Base-by-base conservation (phyloP, 2,329 filamentous ascomycete genomes). In the Ilyonectria robusta region DNA sequence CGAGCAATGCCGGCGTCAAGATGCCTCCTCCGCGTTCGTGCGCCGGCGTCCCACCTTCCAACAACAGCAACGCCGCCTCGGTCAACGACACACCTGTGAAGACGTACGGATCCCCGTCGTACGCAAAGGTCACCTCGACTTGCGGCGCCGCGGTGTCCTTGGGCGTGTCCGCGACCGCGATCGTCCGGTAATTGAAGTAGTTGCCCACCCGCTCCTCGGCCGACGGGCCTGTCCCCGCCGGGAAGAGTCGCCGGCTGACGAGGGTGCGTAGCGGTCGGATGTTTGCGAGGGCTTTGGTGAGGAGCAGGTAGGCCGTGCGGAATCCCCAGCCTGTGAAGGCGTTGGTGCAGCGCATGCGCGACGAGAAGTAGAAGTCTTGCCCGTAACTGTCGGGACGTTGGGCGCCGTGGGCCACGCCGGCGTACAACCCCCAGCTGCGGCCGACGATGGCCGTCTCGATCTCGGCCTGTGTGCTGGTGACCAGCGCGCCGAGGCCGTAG, bases 61-160 rank as follows among this genome's bases (percentile, higher is more conserved):
- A 61, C 21, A 74, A 55, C n/a, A 69, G 19, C 50, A 72, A 54
- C 4, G 69, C 72, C 5, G 69, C 71, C 29, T 74, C 65, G 4
- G 69, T 67, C n/a, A 74, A 46, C 17, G 62, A 59, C 33, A 72
- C 60, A n/a, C 62, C 65, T 9, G 72, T 74, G 17, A 72, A 70
- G 44, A 65, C 65, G 19, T 73, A 73, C 9, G 72, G 55, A 55
- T 69, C 69, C 10, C 71, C 67, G 6, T 62, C 42, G 17, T 70
- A 73, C 15, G 50, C 47, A 40, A 73, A 70, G 37, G 42, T 61
- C 40, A 72, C 64, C 42, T 70, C 65, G 3, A 69, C 60, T 33
- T 51, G 47, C 6, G 15, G 54, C 51, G 8, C 42, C 9, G 9
- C 26, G 29, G 47, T 29, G 11, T 29, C 29, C 26, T 26, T 33